phyloP scores from a whole-genome alignment of 2,329 filamentous ascomycete genomes.

The Talaromyces sp. region DNA sequence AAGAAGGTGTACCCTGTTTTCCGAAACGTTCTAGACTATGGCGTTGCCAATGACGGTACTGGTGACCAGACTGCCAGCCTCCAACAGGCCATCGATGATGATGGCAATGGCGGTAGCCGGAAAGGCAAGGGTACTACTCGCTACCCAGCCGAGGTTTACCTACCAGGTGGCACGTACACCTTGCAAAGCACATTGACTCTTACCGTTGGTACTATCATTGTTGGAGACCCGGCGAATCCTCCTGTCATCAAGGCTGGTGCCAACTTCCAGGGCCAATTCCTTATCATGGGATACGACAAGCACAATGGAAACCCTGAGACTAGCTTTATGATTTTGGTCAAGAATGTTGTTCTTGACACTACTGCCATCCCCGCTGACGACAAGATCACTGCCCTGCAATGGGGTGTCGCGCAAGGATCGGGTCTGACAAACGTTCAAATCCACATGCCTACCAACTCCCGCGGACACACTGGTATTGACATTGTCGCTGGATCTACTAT shows the following conservation, averaged over 20 bases:
- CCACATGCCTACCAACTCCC: slow-evolving; percentile 33
- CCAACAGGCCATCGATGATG: slow-evolving; percentile 33
- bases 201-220: slow-evolving; percentile 34
- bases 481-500: slow-evolving; percentile 29
- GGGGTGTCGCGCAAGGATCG: slow-evolving; percentile 38
- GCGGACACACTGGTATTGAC: slow-evolving; percentile 33
- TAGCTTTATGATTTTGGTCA: slow-evolving; percentile 36
- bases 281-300: slow-evolving; percentile 33
- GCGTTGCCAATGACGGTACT: slow-evolving; percentile 26
- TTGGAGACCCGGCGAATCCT: slow-evolving; percentile 35
- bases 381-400: slow-evolving; percentile 34
- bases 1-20: slow-evolving; percentile 27
- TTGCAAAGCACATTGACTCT: slow-evolving; percentile 29
- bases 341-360: slow-evolving; percentile 38
- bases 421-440: slow-evolving; percentile 37
- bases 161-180: slow-evolving; percentile 32
- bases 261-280: slow-evolving; percentile 29
- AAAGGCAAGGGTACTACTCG: slow-evolving; percentile 29
- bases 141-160: slow-evolving; percentile 33
- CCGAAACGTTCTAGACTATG: slow-evolving; percentile 33
- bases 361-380: slow-evolving; percentile 22
- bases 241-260: slow-evolving; percentile 31
- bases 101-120: slow-evolving; percentile 28
- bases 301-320: slow-evolving; percentile 27
- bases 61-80: slow-evolving; percentile 28